Conservation (phyloP, 1,139 yeast species). For the Debaryomyces singareniensis region DNA sequence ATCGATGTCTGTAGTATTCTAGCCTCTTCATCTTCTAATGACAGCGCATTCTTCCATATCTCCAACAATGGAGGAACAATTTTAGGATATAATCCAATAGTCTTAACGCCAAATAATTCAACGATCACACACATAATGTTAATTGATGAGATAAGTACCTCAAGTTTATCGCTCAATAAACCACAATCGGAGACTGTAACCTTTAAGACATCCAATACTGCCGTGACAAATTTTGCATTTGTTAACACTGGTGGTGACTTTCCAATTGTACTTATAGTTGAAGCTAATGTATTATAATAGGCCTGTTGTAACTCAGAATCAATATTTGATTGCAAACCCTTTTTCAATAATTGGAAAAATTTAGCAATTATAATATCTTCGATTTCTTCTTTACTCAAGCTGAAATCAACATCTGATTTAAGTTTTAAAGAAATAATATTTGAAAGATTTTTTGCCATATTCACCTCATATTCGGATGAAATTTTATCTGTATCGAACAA, state of each 20-base stretch:
- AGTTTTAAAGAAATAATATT: conserved; percentile 63
- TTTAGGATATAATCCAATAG: conserved; percentile 79
- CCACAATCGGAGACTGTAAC: conserved; percentile 51
- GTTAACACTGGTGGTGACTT: conserved; percentile 21
- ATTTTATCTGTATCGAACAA: conserved; percentile 45
- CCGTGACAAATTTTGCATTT: conserved; percentile 20
- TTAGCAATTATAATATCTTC: conserved; percentile 35
- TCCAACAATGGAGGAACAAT: conserved; percentile 70
- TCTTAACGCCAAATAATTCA: conserved; percentile 74
- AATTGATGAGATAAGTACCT: conserved; percentile 69
- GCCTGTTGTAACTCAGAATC: conserved; percentile 56
- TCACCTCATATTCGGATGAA: conserved; percentile 26
- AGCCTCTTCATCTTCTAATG: conserved; percentile 18
- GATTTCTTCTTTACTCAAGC: conserved; percentile 33
- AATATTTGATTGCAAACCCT: conserved; percentile 33
- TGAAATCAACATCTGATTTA: conserved; percentile 47
- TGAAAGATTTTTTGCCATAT: conserved; percentile 48
- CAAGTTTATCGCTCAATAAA: conserved; percentile 46
- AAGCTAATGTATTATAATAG: conserved; percentile 63
- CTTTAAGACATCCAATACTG: conserved; percentile 43
- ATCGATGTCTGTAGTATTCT: conserved; percentile 57
- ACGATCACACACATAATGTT: conserved; percentile 67
- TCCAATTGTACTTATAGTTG: conserved; percentile 60
- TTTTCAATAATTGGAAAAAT: conserved; percentile 43
- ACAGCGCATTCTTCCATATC: conserved; percentile 39